Conservation (phyloP, 345 rosid species). For the Hibiscus mutabilis region DNA sequence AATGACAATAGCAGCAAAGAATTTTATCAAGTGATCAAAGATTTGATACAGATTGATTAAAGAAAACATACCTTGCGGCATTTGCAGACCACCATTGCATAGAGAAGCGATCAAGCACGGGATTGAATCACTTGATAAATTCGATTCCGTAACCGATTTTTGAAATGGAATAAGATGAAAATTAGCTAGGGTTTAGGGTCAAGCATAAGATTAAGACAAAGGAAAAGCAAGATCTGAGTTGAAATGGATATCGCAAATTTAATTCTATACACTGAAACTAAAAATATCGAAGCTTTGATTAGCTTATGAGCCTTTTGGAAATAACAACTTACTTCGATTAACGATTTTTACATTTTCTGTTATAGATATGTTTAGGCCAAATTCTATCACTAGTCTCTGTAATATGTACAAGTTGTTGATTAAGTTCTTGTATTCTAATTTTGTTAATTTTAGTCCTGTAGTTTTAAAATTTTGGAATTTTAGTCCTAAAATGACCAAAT, state of each 20-base stretch:
- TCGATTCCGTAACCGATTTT: background rate
- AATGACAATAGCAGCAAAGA: background rate
- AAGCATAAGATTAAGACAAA: background rate
- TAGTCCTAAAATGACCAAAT: too few relatives aligned
- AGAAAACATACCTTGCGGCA: constrained; percentile 59
- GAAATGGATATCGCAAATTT: background rate
- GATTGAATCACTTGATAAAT: constrained; percentile 11
- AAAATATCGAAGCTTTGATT: background rate
- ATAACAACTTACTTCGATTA: background rate
- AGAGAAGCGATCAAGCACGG: constrained; percentile 13
- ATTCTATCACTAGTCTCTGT: background rate
- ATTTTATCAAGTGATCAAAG: too few relatives aligned
- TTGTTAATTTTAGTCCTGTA: too few relatives aligned
- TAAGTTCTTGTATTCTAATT: too few relatives aligned
- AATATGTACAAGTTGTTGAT: too few relatives aligned
- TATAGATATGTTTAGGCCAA: background rate
- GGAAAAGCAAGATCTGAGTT: background rate
- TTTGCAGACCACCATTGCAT: constrained; percentile 88
- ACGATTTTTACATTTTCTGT: background rate
- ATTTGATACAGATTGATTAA: background rate
- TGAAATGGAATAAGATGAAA: background rate
- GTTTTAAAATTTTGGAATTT: too few relatives aligned
- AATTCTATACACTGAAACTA: background rate
- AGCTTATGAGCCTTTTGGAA: background rate
- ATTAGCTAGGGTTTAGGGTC: constrained; percentile 18